These are phyloP conservation scores for Hygrophorus pudorinus DNA, from an alignment of 768 basidiomycete species.

Conservation along the genomic window DNA sequence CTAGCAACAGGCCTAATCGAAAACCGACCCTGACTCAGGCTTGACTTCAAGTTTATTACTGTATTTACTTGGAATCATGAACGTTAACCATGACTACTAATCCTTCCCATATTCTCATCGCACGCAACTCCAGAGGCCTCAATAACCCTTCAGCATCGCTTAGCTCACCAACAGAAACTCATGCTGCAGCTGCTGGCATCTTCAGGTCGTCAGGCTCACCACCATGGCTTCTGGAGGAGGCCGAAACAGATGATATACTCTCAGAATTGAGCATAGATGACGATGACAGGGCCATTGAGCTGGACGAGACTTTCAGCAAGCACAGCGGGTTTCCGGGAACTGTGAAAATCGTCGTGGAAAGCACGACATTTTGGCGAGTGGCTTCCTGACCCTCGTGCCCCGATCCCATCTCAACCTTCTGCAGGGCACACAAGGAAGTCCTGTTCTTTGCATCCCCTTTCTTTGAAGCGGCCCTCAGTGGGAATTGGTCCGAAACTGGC, in stretches of 20 bases:
- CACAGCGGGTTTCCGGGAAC: slow-evolving; percentile 66
- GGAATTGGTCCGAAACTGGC: slow-evolving; percentile 87
- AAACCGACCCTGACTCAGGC: no score
- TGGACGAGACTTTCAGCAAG: slow-evolving; percentile 72
- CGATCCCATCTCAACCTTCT: neutral
- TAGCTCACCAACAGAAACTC: slow-evolving; percentile 80
- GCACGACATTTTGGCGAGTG: slow-evolving; percentile 85
- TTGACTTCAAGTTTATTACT: no score
- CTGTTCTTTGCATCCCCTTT: slow-evolving; percentile 91
- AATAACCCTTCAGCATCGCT: slow-evolving; percentile 73
- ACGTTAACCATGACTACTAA: slow-evolving; percentile 47
- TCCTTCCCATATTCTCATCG: slow-evolving; percentile 83
- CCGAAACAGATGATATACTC: slow-evolving; percentile 57
- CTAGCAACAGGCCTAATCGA: slow-evolving; percentile 3
- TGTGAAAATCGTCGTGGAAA: slow-evolving; percentile 85
- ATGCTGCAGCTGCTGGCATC: slow-evolving; percentile 78
- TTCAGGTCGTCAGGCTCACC: slow-evolving; percentile 76
- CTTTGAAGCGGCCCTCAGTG: slow-evolving; percentile 85
- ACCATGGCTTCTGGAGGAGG: slow-evolving; percentile 71
- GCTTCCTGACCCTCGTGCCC: slow-evolving; percentile 1
- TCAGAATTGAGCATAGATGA: slow-evolving; percentile 60
- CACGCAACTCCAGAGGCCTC: slow-evolving; percentile 69
- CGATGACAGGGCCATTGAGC: slow-evolving; percentile 62
- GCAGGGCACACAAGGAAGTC: slow-evolving; percentile 86
- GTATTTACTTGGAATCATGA: no score